phyloP scores from a whole-genome alignment of 2,329 filamentous ascomycete genomes.

The Mycocentrospora acerina region DNA sequence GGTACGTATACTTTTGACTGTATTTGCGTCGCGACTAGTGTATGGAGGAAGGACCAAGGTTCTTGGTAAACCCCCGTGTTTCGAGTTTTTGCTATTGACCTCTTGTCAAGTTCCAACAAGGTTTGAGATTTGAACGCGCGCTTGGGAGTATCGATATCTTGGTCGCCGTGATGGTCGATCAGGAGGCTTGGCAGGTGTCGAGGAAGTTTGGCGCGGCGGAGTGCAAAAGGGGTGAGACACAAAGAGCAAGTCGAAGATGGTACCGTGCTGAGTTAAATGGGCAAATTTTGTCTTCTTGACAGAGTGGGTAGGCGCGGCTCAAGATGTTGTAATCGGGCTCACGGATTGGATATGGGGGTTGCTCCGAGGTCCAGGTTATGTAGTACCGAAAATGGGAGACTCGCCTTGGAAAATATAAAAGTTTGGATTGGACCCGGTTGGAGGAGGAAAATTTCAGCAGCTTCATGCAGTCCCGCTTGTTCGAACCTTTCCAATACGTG shows the following conservation, averaged over 20 bases:
- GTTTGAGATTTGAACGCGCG: conserved; percentile 19
- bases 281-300: conserved; percentile 12
- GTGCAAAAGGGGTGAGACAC: conserved; percentile 27
- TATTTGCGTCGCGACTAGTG: conserved; percentile 25
- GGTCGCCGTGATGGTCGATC: conserved; percentile 27
- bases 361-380: conserved; percentile 19
- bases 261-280: conserved; percentile 9
- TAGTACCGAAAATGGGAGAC: conserved; percentile 15
- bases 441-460: conserved; percentile 17
- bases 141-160: conserved; percentile 27
- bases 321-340: conserved; percentile 13
- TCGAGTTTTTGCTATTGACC: conserved; percentile 18
- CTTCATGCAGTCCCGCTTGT: conserved; percentile 17
- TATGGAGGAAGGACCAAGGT: conserved; percentile 23
- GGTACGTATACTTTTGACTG: conserved; percentile 17
- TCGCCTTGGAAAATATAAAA: conserved; percentile 16
- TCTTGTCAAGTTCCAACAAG: conserved; percentile 24
- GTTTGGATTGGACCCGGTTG: conserved; percentile 14
- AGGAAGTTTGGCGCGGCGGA: conserved; percentile 30
- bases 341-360: conserved; percentile 7
- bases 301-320: conserved; percentile 12
- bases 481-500: conserved; percentile 13
- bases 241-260: conserved; percentile 4
- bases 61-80: conserved; percentile 6
- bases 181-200: conserved; percentile 19